A percentile compares a stretch with the other conserved stretches of the same genome.
phyloP scores from a whole-genome alignment of 1,284 basidiomycete genomes.

The Phylloporus sp. region DNA sequence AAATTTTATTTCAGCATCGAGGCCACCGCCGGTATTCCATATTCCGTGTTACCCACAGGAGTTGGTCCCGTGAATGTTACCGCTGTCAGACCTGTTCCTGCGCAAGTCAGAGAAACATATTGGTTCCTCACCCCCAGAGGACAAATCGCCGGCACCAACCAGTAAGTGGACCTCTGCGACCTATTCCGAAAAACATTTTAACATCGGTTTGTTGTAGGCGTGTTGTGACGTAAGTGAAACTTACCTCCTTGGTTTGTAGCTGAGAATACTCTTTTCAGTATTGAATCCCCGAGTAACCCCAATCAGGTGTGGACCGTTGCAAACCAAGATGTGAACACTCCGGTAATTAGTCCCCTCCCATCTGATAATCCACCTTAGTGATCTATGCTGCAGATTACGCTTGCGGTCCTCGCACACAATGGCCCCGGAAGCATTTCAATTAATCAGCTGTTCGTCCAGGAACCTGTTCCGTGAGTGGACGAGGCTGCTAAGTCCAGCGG shows the following conservation, averaged over 20 bases:
- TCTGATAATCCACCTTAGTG: background rate
- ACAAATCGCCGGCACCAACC: no score
- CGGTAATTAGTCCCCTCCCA: background rate
- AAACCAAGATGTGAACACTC: background rate
- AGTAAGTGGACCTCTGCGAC: background rate
- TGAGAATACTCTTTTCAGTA: background rate
- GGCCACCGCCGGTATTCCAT: no score
- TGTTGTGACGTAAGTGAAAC: background rate
- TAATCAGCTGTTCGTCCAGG: background rate
- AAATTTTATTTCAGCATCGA: no score
- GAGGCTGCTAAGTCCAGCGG: background rate
- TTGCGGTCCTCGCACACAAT: background rate
- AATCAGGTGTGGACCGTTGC: background rate
- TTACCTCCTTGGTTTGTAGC: background rate
- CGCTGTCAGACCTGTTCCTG: no score
- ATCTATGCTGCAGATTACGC: background rate
- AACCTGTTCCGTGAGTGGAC: fast-evolving
- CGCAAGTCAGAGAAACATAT: background rate
- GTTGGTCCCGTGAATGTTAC: no score
- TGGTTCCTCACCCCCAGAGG: background rate
- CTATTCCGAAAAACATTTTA: background rate
- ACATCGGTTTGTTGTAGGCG: background rate
- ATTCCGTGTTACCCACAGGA: no score
- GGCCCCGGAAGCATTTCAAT: background rate
- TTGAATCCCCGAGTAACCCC: background rate